Evolutionary conservation across 192 early-diverging fungal species (phyloP).

Genomic region (Coemansia sp.): DNA sequence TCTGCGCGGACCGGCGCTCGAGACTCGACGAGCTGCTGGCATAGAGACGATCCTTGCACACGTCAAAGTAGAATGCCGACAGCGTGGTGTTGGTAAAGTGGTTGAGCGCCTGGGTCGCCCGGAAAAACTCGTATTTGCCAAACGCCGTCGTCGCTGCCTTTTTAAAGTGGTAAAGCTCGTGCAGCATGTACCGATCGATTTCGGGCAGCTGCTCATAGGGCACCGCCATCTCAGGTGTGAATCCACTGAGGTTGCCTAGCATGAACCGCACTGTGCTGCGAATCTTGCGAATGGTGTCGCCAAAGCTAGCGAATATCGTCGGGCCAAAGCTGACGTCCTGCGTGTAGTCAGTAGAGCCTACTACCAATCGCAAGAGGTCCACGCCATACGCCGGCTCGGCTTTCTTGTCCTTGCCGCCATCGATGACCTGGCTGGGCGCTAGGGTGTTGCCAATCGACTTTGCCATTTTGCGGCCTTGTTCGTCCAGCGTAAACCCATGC

Average conservation of each 20-base stretch:
- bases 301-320: slow-evolving; percentile 63
- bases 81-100: slow-evolving; percentile 67
- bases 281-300: slow-evolving; percentile 74
- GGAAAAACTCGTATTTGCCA: slow-evolving; percentile 64
- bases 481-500: slow-evolving; percentile 84
- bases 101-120: slow-evolving; percentile 66
- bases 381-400: slow-evolving; percentile 75
- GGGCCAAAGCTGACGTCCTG: slow-evolving; percentile 73
- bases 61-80: slow-evolving; percentile 81
- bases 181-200: slow-evolving; percentile 58
- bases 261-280: slow-evolving; percentile 77
- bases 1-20: slow-evolving; percentile 65
- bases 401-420: slow-evolving; percentile 72
- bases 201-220: slow-evolving; percentile 59
- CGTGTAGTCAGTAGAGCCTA: slow-evolving; percentile 75
- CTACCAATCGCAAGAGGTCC: slow-evolving; percentile 74
- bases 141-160: slow-evolving; percentile 59
- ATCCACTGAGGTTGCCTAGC: slow-evolving; percentile 72
- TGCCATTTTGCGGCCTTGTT: slow-evolving; percentile 79
- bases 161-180: slow-evolving; percentile 68
- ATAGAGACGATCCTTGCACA: slow-evolving; percentile 79
- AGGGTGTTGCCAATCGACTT: slow-evolving; percentile 82
- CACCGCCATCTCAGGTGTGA: slow-evolving; percentile 46
- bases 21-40: slow-evolving; percentile 50
- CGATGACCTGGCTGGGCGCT: slow-evolving; percentile 64